Percentiles rank a stretch among this genome's conserved stretches.
Conservation (phyloP, 805 yeast species). For the Yarrowia divulgata region DNA sequence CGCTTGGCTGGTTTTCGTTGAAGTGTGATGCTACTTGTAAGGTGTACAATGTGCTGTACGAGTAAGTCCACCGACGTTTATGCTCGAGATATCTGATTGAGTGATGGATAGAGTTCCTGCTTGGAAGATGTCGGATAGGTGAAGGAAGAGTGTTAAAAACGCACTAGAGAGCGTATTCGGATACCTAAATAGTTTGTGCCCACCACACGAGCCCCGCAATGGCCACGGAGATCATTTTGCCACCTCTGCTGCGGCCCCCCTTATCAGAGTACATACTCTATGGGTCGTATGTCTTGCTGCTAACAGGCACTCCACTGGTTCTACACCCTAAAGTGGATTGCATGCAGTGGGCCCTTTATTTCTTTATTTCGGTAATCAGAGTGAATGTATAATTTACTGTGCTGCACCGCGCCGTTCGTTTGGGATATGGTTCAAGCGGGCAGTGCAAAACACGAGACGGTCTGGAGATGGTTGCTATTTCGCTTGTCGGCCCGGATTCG, state of each 20-base stretch:
- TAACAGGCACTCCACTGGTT: too few species aligned
- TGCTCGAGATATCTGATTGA: slow-evolving; percentile 24
- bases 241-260: not conserved
- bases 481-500: not conserved
- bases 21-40: not conserved
- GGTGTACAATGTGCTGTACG: not conserved
- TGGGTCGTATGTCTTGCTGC: too few species aligned
- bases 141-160: not conserved
- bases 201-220: not conserved
- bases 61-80: not conserved
- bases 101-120: slow-evolving; percentile 8
- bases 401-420: not conserved
- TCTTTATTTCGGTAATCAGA: slow-evolving; percentile 6
- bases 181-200: not conserved
- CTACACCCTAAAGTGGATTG: not conserved
- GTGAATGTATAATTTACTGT: slow-evolving; percentile 17
- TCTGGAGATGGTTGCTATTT: slow-evolving; percentile 12
- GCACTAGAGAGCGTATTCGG: not conserved
- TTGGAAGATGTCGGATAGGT: not conserved
- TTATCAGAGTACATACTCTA: not conserved
- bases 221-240: not conserved
- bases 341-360: not conserved
- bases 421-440: slow-evolving; percentile 20
- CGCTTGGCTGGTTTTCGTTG: not conserved
- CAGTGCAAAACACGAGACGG: slow-evolving; percentile 5